Conservation (phyloP, 768 basidiomycete genomes). For the Daedalea quercina region DNA sequence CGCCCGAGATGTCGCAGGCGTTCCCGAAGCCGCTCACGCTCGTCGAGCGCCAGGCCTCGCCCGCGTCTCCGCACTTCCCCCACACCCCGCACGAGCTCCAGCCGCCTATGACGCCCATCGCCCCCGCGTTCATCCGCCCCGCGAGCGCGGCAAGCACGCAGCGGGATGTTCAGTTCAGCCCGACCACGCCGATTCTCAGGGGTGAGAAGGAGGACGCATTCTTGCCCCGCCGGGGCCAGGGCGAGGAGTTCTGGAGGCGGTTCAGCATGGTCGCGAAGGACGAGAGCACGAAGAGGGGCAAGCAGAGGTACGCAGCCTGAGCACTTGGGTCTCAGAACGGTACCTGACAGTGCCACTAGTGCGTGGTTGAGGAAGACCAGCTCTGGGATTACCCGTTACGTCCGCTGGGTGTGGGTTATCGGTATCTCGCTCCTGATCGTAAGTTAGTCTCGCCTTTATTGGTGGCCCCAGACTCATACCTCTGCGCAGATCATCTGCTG, state of each 20-base stretch:
- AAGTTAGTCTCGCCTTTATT: conserved; percentile 17
- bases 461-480: background rate
- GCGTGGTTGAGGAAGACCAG: conserved; percentile 66
- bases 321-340: background rate
- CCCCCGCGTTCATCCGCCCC: conserved; percentile 70
- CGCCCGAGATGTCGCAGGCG: conserved; percentile 17
- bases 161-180: conserved; percentile 41
- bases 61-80: conserved; percentile 29
- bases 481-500: conserved; percentile 38
- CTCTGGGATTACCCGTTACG: conserved; percentile 41
- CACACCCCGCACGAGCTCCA: conserved; percentile 66
- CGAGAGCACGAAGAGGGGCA: conserved; percentile 38
- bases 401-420: conserved; percentile 65
- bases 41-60: conserved; percentile 24
- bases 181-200: conserved; percentile 53
- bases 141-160: conserved; percentile 27
- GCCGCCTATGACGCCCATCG: conserved; percentile 73
- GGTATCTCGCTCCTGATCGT: conserved; percentile 55
- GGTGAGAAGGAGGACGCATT: conserved; percentile 62
- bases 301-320: conserved; percentile 32
- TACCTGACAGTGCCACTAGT: conserved; percentile 25
- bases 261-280: conserved; percentile 81
- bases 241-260: conserved; percentile 82
- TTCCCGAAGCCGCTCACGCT: conserved; percentile 17
- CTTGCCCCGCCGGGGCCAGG: conserved; percentile 59